Conservation (phyloP, 768 basidiomycete species). For the Tylopilus rubrobrunneus region DNA sequence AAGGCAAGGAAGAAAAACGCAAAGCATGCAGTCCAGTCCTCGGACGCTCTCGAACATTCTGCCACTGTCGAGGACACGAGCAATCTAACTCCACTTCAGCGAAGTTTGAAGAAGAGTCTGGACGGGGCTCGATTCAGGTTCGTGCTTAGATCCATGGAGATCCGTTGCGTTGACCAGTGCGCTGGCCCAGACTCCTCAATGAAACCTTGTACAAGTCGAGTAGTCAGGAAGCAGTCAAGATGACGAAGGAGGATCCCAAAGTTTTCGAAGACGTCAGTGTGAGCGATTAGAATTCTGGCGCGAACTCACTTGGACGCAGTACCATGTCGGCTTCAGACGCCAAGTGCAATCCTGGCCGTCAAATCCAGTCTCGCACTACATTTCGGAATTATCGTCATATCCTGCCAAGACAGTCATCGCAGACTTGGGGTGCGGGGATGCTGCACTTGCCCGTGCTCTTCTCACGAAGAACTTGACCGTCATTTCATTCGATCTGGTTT, state of each 20-base stretch:
- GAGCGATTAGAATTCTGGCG: conserved; percentile 1
- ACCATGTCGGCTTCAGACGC: conserved; percentile 86
- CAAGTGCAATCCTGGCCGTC: conserved; percentile 93
- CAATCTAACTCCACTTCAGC: conserved; percentile 69
- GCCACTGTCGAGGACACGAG: conserved; percentile 9
- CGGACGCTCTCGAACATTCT: conserved; percentile 17
- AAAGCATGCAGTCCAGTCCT: conserved; percentile 19
- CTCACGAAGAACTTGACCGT: conserved; percentile 65
- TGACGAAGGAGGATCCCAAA: conserved; percentile 82
- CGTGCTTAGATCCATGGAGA: background rate
- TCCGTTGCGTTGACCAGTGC: conserved; percentile 6
- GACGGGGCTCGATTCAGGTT: conserved; percentile 88
- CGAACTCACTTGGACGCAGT: conserved; percentile 47
- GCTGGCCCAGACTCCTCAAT: conserved; percentile 70
- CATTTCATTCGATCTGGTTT: conserved; percentile 77
- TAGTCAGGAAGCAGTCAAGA: conserved; percentile 64
- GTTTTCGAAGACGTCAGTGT: conserved; percentile 75
- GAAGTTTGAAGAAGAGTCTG: conserved; percentile 70
- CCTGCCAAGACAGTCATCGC: conserved; percentile 71
- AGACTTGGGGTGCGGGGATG: conserved; percentile 96
- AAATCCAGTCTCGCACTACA: conserved; percentile 87
- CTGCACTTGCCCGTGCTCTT: conserved; percentile 74
- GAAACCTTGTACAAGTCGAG: conserved; percentile 88
- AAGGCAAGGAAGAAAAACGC: conserved; percentile 19
- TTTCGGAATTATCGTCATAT: conserved; percentile 58